Conservation (phyloP, 306 rosid genomes). For the Amphicarpaea edgeworthii region DNA sequence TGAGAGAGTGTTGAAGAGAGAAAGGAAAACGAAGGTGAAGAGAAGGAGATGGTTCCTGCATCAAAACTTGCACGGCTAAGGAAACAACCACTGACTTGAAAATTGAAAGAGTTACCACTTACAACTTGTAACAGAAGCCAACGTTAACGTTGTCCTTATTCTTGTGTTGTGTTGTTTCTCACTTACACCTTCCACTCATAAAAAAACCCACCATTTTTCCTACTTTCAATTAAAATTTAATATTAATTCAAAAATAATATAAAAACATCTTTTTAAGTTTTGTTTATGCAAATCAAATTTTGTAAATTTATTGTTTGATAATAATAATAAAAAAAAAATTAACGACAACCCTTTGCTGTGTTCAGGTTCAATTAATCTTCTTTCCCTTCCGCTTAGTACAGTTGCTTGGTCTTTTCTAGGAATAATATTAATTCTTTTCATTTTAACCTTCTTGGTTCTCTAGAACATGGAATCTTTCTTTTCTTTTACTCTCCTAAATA, state of each 20-base stretch:
- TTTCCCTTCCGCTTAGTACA: neutral
- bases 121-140: constrained; percentile 12
- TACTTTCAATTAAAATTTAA: too few species aligned
- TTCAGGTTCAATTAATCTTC: neutral
- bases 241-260: too few species aligned
- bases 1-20: neutral
- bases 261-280: neutral
- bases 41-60: neutral
- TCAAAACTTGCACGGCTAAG: constrained; percentile 16
- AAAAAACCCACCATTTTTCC: neutral
- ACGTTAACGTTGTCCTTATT: constrained; percentile 1
- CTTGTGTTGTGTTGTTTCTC: neutral
- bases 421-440: neutral
- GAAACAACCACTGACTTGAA: too few species aligned
- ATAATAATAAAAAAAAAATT: neutral
- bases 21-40: neutral
- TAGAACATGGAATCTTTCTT: neutral
- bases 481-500: neutral
- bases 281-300: neutral
- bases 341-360: neutral
- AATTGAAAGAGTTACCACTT: neutral
- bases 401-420: neutral
- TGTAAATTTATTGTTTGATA: neutral
- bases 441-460: neutral
- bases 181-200: neutral